Evolutionary conservation across 768 basidiomycete species (phyloP).

Genomic region (Serendipita sp.): DNA sequence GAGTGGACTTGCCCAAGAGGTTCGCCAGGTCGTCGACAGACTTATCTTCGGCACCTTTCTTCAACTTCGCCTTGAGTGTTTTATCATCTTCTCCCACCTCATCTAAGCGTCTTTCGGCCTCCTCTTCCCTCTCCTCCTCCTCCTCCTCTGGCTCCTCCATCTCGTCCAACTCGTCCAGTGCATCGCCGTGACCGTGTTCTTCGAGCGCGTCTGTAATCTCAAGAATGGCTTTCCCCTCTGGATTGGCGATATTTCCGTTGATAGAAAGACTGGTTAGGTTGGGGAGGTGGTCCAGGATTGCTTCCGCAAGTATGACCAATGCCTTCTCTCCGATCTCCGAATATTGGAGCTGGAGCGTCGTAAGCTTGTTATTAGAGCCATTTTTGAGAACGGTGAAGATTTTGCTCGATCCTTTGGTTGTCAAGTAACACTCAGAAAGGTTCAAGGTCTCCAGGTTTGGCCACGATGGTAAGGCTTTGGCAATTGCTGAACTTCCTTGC

Average conservation of each 20-base stretch:
- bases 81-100: conserved; percentile 15
- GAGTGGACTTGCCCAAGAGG: conserved; percentile 42
- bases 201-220: conserved; percentile 25
- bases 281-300: conserved; percentile 42
- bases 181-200: conserved; percentile 25
- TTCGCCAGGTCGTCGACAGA: conserved; percentile 45
- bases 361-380: conserved; percentile 61
- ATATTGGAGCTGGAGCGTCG: conserved; percentile 72
- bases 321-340: conserved; percentile 68
- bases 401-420: conserved; percentile 58
- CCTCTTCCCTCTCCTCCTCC: conserved; percentile 3
- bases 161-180: conserved; percentile 41
- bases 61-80: conserved; percentile 8
- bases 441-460: conserved; percentile 61
- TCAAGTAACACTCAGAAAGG: conserved; percentile 81
- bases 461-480: conserved; percentile 52
- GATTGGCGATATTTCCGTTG: conserved; percentile 50
- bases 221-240: conserved; percentile 29
- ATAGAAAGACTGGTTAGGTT: conserved; percentile 57
- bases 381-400: conserved; percentile 42
- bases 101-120: background rate
- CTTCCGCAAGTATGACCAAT: conserved; percentile 49
- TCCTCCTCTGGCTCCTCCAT: conserved; percentile 37
- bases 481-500: conserved; percentile 29
- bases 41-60: conserved; percentile 12